Conservation (phyloP, 768 basidiomycete genomes). For the Imleria badia region DNA sequence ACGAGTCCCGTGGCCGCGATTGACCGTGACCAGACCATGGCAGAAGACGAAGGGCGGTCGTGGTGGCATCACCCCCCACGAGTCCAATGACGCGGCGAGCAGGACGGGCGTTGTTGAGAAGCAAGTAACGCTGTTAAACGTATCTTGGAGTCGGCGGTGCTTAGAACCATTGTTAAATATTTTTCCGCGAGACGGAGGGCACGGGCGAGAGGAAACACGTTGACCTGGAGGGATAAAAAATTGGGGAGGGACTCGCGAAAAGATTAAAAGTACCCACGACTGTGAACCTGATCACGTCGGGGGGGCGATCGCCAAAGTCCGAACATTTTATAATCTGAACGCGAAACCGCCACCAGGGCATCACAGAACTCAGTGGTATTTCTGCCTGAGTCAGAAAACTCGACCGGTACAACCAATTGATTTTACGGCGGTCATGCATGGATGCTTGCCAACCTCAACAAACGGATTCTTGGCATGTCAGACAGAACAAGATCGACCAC, state of each 20-base stretch:
- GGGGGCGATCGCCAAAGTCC: not conserved
- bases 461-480: not conserved
- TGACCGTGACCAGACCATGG: not conserved
- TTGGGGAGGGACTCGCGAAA: not conserved
- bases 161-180: not conserved
- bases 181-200: not conserved
- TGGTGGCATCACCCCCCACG: not conserved
- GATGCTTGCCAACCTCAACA: not conserved
- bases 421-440: not conserved
- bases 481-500: conserved; percentile 6
- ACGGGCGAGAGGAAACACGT: not conserved
- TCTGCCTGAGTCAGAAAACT: not conserved
- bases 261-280: not conserved
- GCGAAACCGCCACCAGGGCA: not conserved
- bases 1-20: not conserved
- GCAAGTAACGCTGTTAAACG: not conserved
- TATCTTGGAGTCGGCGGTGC: not conserved
- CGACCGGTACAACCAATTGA: not conserved
- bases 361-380: not conserved
- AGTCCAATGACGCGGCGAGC: not conserved
- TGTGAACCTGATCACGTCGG: too few species aligned
- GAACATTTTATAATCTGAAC: not conserved
- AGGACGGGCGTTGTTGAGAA: not conserved
- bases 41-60: not conserved
- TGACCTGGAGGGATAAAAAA: not conserved